Evolutionary conservation across 768 basidiomycete species (phyloP).

Genomic region (Candolleomyces aberdarensis): DNA sequence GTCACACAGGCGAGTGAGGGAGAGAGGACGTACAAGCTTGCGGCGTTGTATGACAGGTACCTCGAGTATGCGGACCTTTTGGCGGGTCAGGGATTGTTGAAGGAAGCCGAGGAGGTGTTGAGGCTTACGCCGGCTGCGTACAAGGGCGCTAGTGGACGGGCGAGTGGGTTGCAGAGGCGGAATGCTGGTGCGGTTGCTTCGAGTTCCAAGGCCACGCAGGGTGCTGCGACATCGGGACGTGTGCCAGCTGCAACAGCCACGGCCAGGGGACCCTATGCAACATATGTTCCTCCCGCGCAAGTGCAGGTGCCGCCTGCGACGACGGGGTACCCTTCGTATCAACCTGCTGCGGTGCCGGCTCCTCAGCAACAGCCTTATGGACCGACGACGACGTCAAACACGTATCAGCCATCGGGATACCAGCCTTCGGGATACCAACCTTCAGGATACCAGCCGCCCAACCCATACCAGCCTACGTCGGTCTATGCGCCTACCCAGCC

Average conservation of each 20-base stretch:
- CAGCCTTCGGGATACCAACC: constrained; percentile 12
- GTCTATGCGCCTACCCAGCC: constrained; percentile 11
- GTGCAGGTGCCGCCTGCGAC: neutral
- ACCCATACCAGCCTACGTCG: constrained; percentile 10
- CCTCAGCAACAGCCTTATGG: constrained; percentile 1
- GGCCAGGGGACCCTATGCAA: constrained; percentile 13
- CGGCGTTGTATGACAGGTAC: constrained; percentile 86
- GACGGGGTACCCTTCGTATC: constrained; percentile 1
- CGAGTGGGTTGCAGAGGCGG: constrained; percentile 27
- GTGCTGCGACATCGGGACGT: neutral
- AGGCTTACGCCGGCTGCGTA: constrained; percentile 79
- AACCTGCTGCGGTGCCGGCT: constrained; percentile 14
- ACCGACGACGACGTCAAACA: too few species aligned
- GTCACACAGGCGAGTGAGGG: constrained; percentile 29
- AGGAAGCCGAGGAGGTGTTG: constrained; percentile 78
- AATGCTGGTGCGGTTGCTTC: constrained; percentile 38
- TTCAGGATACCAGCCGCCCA: constrained; percentile 10
- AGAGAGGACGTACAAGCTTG: constrained; percentile 74
- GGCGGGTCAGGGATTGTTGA: constrained; percentile 84
- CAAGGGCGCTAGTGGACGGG: constrained; percentile 38
- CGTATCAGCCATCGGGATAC: neutral
- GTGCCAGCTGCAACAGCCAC: constrained; percentile 15
- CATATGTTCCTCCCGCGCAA: constrained; percentile 17
- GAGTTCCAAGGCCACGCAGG: neutral
- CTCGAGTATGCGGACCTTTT: constrained; percentile 94